phyloP scores from a whole-genome alignment of 1,284 basidiomycete genomes.

The Pseudozyma pruni region DNA sequence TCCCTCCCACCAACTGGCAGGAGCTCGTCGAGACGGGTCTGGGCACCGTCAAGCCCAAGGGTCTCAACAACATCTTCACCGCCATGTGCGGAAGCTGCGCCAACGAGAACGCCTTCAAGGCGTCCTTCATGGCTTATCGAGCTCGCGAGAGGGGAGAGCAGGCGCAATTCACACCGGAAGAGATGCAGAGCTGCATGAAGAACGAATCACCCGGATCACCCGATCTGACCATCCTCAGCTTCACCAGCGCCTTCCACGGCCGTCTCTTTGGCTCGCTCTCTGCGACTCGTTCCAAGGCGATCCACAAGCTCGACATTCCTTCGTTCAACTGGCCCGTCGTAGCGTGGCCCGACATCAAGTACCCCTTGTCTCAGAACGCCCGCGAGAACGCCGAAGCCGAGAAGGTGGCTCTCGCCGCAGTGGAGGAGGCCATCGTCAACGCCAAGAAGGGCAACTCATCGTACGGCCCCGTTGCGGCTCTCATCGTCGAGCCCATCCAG shows the following conservation, averaged over 20 bases:
- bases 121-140: slow-evolving; percentile 71
- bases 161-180: slow-evolving; percentile 28
- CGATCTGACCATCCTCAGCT: slow-evolving; percentile 71
- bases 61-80: slow-evolving; percentile 70
- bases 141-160: slow-evolving; percentile 67
- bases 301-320: slow-evolving; percentile 73
- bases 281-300: slow-evolving; percentile 70
- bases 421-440: slow-evolving; percentile 68
- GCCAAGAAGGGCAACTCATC: slow-evolving; percentile 63
- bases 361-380: slow-evolving; percentile 70
- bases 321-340: slow-evolving; percentile 73
- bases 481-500: slow-evolving; percentile 73
- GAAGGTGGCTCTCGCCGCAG: slow-evolving; percentile 62
- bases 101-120: slow-evolving; percentile 72
- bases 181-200: slow-evolving; percentile 70
- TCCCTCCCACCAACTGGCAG: slow-evolving; percentile 71
- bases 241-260: slow-evolving; percentile 70
- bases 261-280: slow-evolving; percentile 69
- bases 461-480: slow-evolving; percentile 70
- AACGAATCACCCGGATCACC: slow-evolving; percentile 72
- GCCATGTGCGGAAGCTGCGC: slow-evolving; percentile 68
- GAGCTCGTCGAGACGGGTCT: slow-evolving; percentile 70
- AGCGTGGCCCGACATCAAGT: slow-evolving; percentile 71
- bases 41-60: slow-evolving; percentile 71
- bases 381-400: slow-evolving; percentile 70